Percentiles rank a stretch among this genome's conserved stretches.
Conservation (phyloP, 371 early-diverging fungal species). For the Mucor plumbeus region DNA sequence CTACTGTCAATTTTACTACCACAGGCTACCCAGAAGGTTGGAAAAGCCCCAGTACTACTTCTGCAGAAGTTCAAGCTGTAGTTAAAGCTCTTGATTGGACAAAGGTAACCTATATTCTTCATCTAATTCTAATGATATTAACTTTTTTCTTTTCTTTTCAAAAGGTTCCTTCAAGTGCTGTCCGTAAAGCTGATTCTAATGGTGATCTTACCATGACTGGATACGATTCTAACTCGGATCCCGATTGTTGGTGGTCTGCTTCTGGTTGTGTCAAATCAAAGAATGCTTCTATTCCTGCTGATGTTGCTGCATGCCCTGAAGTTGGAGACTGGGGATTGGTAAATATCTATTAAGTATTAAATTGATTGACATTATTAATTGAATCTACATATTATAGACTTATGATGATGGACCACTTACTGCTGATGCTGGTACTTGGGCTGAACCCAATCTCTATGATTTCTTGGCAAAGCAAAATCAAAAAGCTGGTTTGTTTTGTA, state of each 20-base stretch:
- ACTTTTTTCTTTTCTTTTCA: neutral
- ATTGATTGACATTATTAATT: too few relatives aligned
- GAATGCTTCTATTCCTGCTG: slow-evolving; percentile 41
- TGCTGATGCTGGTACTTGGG: slow-evolving; percentile 27
- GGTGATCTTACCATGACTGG: slow-evolving; percentile 30
- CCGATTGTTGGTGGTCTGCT: slow-evolving; percentile 45
- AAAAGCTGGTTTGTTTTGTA: slow-evolving; percentile 33
- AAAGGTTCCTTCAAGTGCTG: slow-evolving; percentile 36
- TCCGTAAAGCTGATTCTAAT: slow-evolving; percentile 29
- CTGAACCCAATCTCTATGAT: slow-evolving; percentile 51
- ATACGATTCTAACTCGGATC: slow-evolving; percentile 24
- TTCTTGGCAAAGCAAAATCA: slow-evolving; percentile 38
- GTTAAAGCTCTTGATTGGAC: slow-evolving; percentile 49
- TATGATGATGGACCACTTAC: slow-evolving; percentile 52
- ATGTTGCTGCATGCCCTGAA: slow-evolving; percentile 44
- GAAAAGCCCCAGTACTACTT: slow-evolving; percentile 36
- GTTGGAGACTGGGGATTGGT: slow-evolving; percentile 53
- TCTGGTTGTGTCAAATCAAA: slow-evolving; percentile 48
- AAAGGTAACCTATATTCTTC: slow-evolving; percentile 16
- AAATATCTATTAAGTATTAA: neutral
- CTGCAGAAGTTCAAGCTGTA: slow-evolving; percentile 44
- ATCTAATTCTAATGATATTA: neutral
- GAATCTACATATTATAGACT: neutral
- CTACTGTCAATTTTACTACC: slow-evolving; percentile 14
- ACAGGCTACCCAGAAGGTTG: slow-evolving; percentile 48